A percentile compares a stretch with the other conserved stretches of the same genome.
phyloP scores from a whole-genome alignment of 805 yeast species.

The Suhomyces tanzawaensis region DNA sequence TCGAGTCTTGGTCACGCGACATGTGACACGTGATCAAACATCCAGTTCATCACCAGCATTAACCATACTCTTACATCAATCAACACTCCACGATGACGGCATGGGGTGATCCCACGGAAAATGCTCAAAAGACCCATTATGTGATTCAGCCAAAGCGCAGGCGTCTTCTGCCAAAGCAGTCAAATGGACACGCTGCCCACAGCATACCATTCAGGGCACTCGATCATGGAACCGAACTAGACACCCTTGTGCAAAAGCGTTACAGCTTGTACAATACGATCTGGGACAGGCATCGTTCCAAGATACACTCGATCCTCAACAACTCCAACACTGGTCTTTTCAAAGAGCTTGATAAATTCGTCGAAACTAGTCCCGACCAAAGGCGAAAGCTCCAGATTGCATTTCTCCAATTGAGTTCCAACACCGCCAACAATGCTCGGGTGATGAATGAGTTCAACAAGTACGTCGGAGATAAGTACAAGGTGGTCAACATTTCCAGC shows the following conservation, averaged over 20 bases:
- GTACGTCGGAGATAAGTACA: constrained; percentile 14
- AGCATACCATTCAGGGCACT: constrained; percentile 21
- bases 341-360: constrained; percentile 22
- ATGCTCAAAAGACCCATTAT: constrained; percentile 36
- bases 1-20: too few species aligned
- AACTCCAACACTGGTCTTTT: constrained; percentile 33
- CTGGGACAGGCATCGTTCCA: constrained; percentile 28
- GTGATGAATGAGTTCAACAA: constrained; percentile 34
- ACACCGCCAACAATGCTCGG: constrained; percentile 40
- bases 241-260: constrained; percentile 19
- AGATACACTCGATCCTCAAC: constrained; percentile 29
- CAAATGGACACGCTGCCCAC: neutral
- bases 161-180: constrained; percentile 6
- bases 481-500: constrained; percentile 27
- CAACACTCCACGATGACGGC: neutral
- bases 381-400: constrained; percentile 27
- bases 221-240: constrained; percentile 23
- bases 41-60: too few species aligned
- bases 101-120: constrained; percentile 3
- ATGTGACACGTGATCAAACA: too few species aligned
- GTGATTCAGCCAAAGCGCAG: constrained; percentile 15
- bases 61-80: too few species aligned
- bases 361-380: constrained; percentile 11
- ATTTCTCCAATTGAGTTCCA: constrained; percentile 36
- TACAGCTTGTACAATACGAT: constrained; percentile 21